Percentiles rank a stretch among this genome's conserved stretches.
Evolutionary conservation across 1,284 basidiomycete genomes (phyloP).

Genomic region (Pyrrhoderma noxium): DNA sequence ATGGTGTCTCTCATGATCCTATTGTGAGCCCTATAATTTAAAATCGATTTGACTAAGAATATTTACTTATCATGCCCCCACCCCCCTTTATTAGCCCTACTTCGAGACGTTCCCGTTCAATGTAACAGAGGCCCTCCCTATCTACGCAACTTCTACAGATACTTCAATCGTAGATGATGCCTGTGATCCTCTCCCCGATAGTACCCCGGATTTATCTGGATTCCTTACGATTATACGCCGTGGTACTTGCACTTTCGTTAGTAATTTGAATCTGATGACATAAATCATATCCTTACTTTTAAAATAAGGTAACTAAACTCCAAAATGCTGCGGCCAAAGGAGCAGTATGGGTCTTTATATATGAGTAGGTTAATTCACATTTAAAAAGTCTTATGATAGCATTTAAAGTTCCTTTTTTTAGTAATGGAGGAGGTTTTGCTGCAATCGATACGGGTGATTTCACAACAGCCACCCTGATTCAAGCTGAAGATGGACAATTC

Average conservation of each 20-base stretch:
- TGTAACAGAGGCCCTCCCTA: constrained; percentile 30
- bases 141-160: constrained; percentile 38
- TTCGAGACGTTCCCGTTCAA: constrained; percentile 33
- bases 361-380: constrained; percentile 35
- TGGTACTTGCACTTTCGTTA: constrained; percentile 43
- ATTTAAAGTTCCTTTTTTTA: constrained; percentile 20
- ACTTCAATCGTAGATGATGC: constrained; percentile 42
- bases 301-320: constrained; percentile 27
- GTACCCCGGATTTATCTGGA: constrained; percentile 43
- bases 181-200: constrained; percentile 44
- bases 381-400: neutral
- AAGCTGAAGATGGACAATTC: constrained; percentile 28
- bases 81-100: constrained; percentile 22
- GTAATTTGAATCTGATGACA: constrained; percentile 15
- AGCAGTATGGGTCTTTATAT: constrained; percentile 41
- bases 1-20: constrained; percentile 34
- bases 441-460: constrained; percentile 36
- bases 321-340: constrained; percentile 45
- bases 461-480: constrained; percentile 33
- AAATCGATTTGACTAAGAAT: constrained; percentile 10
- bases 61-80: constrained; percentile 2
- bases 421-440: constrained; percentile 39
- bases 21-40: constrained; percentile 27
- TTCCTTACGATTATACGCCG: constrained; percentile 44
- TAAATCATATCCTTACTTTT: no score